phyloP scores from a whole-genome alignment of 495 filamentous ascomycete genomes.

The Friedmanniomyces simplex region DNA sequence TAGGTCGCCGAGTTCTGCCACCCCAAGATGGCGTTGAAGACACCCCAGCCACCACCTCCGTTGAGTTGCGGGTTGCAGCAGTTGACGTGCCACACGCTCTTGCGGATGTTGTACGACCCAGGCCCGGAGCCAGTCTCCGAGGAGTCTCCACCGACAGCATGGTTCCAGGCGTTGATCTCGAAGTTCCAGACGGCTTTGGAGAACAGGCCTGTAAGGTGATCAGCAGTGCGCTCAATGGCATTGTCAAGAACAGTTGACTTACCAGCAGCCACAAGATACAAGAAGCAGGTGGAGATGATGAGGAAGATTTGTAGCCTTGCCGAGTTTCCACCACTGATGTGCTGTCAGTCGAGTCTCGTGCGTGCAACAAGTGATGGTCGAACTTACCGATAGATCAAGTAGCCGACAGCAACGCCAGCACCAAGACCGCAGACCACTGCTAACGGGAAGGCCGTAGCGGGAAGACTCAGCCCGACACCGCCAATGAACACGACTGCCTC shows the following conservation, averaged over 20 bases:
- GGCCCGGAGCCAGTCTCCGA: constrained; percentile 65
- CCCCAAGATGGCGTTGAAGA: constrained; percentile 75
- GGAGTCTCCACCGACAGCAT: constrained; percentile 58
- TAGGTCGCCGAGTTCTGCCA: constrained; percentile 89
- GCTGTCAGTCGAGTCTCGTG: background rate
- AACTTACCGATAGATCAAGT: constrained; percentile 65
- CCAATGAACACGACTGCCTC: constrained; percentile 76
- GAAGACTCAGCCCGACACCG: constrained; percentile 65
- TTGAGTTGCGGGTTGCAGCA: constrained; percentile 66
- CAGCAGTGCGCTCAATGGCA: background rate
- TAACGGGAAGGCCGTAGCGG: constrained; percentile 62
- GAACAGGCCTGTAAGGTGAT: constrained; percentile 44
- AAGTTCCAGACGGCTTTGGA: constrained; percentile 67
- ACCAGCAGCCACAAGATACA: constrained; percentile 76
- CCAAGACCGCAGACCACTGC: constrained; percentile 57
- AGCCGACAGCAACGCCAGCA: constrained; percentile 55
- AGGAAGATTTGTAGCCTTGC: constrained; percentile 69
- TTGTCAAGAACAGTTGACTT: background rate
- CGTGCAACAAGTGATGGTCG: background rate
- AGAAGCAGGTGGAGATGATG: constrained; percentile 67
- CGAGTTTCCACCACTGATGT: constrained; percentile 46
- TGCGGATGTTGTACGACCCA: constrained; percentile 76
- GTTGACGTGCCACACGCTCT: constrained; percentile 88
- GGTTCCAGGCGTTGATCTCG: constrained; percentile 53
- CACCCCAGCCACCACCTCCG: constrained; percentile 76